Conservation (phyloP, 257 asterid genomes). For the Penstemon barbatus region DNA sequence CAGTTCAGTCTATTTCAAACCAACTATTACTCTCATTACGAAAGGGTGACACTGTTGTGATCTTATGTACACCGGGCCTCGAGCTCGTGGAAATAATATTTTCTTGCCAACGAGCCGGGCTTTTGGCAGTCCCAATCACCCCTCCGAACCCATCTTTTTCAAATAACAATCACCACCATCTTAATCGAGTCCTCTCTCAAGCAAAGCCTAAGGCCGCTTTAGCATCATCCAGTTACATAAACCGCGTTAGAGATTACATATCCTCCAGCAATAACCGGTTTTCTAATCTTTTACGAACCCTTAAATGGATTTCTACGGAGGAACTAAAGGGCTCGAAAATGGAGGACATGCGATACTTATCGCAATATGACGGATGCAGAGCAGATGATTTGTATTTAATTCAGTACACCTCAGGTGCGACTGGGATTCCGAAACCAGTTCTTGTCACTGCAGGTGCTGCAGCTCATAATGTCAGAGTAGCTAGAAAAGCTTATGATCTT, state of each 20-base stretch:
- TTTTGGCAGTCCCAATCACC: constrained; percentile 48
- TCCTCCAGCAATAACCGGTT: constrained; percentile 30
- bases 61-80: constrained; percentile 65
- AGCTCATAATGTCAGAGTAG: constrained; percentile 80
- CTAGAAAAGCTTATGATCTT: constrained; percentile 65
- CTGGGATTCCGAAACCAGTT: constrained; percentile 77
- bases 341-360: not conserved
- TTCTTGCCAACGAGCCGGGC: constrained; percentile 76
- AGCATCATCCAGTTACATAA: constrained; percentile 44
- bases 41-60: constrained; percentile 54
- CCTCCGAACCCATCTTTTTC: constrained; percentile 56
- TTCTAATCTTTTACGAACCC: constrained; percentile 29
- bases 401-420: constrained; percentile 88
- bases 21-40: constrained; percentile 35
- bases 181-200: constrained; percentile 63
- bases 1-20: constrained; percentile 51
- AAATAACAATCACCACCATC: constrained; percentile 41
- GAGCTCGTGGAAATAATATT: constrained; percentile 60
- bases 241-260: constrained; percentile 33
- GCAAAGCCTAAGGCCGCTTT: constrained; percentile 74
- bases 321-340: constrained; percentile 30
- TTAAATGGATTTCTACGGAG: constrained; percentile 55
- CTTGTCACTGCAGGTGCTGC: constrained; percentile 79
- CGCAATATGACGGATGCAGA: constrained; percentile 55
- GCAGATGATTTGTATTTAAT: constrained; percentile 56